These are phyloP conservation scores for Claviceps citrina DNA, from an alignment of 2,329 filamentous ascomycete species.

Conservation along the genomic window DNA sequence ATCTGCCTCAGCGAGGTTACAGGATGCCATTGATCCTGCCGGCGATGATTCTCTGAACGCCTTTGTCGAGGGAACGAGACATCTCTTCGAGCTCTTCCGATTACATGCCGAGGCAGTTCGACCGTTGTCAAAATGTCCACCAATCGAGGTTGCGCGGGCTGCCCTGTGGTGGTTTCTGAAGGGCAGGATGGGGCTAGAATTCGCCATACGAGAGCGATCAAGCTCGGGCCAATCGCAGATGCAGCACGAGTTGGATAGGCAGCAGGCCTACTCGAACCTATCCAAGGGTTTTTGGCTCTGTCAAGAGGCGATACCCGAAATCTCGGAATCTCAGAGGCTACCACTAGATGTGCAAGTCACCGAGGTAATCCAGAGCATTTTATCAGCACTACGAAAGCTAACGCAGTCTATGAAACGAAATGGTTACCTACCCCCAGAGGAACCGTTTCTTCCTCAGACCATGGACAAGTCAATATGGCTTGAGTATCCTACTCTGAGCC, in stretches of 20 bases:
- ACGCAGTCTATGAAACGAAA: constrained; percentile 74
- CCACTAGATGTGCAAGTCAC: constrained; percentile 31
- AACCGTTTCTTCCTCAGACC: constrained; percentile 55
- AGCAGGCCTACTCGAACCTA: constrained; percentile 73
- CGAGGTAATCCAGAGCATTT: constrained; percentile 38
- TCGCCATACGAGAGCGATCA: constrained; percentile 50
- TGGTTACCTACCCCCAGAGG: constrained; percentile 56
- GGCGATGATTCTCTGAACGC: constrained; percentile 51
- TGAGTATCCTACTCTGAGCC: constrained; percentile 56
- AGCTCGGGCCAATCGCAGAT: constrained; percentile 33
- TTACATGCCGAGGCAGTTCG: constrained; percentile 61
- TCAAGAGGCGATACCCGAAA: constrained; percentile 36
- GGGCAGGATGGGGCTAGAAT: constrained; percentile 62
- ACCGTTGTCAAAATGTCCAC: constrained; percentile 45
- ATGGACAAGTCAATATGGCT: constrained; percentile 74
- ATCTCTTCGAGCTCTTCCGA: constrained; percentile 61
- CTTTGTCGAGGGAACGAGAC: constrained; percentile 55
- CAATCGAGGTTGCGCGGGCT: constrained; percentile 54
- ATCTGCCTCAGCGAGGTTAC: constrained; percentile 24
- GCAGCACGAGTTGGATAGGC: constrained; percentile 39
- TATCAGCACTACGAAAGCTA: constrained; percentile 55
- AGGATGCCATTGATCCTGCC: constrained; percentile 29
- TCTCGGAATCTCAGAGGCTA: constrained; percentile 27
- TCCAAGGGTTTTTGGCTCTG: constrained; percentile 78
- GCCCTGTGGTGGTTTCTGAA: constrained; percentile 83